These are phyloP conservation scores for Sporisorium graminicola DNA, from an alignment of 1,284 basidiomycete genomes.

Conservation along the genomic window DNA sequence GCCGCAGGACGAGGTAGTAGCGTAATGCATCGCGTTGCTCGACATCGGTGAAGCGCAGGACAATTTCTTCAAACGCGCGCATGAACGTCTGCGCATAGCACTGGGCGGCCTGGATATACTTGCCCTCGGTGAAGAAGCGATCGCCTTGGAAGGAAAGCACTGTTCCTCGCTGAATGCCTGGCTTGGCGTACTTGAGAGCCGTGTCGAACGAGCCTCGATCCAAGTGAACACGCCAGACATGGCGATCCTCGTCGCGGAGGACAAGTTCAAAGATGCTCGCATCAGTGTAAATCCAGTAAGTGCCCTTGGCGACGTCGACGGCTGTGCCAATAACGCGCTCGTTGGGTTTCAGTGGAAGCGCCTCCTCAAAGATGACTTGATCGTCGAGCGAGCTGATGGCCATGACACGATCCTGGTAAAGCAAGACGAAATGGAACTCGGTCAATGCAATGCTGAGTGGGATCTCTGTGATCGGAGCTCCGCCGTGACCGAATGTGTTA, in stretches of 20 bases:
- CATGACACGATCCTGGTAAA: conserved; percentile 84
- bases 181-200: conserved; percentile 85
- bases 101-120: conserved; percentile 91
- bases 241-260: conserved; percentile 87
- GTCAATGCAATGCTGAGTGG: conserved; percentile 82
- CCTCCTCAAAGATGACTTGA: conserved; percentile 84
- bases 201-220: conserved; percentile 81
- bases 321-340: conserved; percentile 62
- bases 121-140: conserved; percentile 82
- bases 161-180: conserved; percentile 83
- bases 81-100: conserved; percentile 80
- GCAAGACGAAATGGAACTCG: conserved; percentile 90
- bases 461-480: conserved; percentile 49
- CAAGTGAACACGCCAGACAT: conserved; percentile 93
- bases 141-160: conserved; percentile 88
- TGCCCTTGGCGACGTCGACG: conserved; percentile 84
- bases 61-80: conserved; percentile 89
- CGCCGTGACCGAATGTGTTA: conserved; percentile 15
- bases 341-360: conserved; percentile 54
- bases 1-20: conserved; percentile 86
- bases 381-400: conserved; percentile 86
- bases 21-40: conserved; percentile 92
- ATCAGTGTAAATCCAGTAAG: conserved; percentile 95
- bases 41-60: conserved; percentile 88
- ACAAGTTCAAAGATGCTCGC: conserved; percentile 90